A percentile compares a stretch with the other conserved stretches of the same genome.
Conservation (phyloP, 495 filamentous ascomycete species). For the Neurospora sp. region DNA sequence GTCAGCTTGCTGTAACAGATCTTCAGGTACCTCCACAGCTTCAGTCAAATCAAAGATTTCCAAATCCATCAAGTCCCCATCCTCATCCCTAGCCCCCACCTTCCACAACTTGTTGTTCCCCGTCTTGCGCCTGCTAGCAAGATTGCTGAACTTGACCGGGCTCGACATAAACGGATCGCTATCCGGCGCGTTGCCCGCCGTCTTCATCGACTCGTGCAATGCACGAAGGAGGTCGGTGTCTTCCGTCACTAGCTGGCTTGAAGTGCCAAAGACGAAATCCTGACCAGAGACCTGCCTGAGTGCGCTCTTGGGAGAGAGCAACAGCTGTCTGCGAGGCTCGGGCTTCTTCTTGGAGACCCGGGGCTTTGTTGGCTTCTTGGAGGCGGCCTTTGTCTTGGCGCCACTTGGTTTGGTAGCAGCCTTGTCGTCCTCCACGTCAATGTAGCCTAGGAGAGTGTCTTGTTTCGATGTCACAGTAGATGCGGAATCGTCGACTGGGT, state of each 20-base stretch:
- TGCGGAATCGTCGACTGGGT: conserved; percentile 3
- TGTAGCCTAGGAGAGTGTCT: conserved; percentile 24
- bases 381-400: conserved; percentile 17
- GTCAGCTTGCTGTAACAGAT: background rate
- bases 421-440: conserved; percentile 8
- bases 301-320: conserved; percentile 69
- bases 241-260: conserved; percentile 73
- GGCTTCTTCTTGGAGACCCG: conserved; percentile 33
- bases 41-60: conserved; percentile 49
- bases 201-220: conserved; percentile 57
- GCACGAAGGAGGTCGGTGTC: conserved; percentile 59
- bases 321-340: conserved; percentile 33
- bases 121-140: conserved; percentile 9
- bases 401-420: conserved; percentile 14
- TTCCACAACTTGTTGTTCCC: conserved; percentile 46
- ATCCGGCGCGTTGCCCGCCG: conserved; percentile 39
- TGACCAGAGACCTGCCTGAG: conserved; percentile 57
- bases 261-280: conserved; percentile 85
- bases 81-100: conserved; percentile 52
- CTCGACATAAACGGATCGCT: conserved; percentile 28
- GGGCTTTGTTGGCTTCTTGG: conserved; percentile 21
- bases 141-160: conserved; percentile 17
- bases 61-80: conserved; percentile 49
- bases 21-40: conserved; percentile 8
- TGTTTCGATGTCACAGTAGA: conserved; percentile 10